Evolutionary conservation across 2,329 filamentous ascomycete species (phyloP), one percentile per base, ranked within the genome.

Genomic region (Coniochaeta sp.): DNA sequence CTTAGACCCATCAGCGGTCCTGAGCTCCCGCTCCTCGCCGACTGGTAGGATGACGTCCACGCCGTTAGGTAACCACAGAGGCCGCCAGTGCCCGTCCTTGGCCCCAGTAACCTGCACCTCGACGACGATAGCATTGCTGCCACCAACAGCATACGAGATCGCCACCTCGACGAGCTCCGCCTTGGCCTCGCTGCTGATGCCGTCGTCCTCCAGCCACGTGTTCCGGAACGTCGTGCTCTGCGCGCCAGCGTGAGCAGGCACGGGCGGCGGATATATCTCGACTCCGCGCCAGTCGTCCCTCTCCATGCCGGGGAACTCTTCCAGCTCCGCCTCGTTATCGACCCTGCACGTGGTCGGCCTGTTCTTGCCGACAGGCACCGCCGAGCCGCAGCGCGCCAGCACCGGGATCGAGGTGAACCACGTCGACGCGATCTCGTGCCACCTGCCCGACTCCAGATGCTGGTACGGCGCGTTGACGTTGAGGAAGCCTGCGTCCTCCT

Each of bases 381-480:
- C 63, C 38, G 72, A 64, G 55, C 71, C 68, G 52, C 70, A 63
- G 61, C 71, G 64, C 58, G 69, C 66, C 59, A 70, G 65, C 55
- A 73, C 60, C n/a, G 70, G 68, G 59, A 74, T 69, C 55, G 68
- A 68, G 24, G 58, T 65, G 58, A 71, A 62, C 71, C 70, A 73
- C 7, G 67, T 65, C 1, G 69, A 66, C 30, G 62, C 65, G 44
- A 73, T 65, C 1, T 67, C 64, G 62, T 70, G 68, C 70, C 71
- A 73, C 61, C 62, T 57, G 5, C 70, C 71, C 1, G 70, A 62
- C 28, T 73, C 67, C 34, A 83, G 71, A 62, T 82, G 80, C 52
- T 81, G 74, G 60, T 82, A 79, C 0, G 84, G 81, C 0, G 75
- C 72, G 42, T 83, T 84, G 55, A 84, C 74, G 62, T 89, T 88